Percentiles rank a stretch among this genome's conserved stretches.
phyloP scores from a whole-genome alignment of 129 eudicot genomes.

The Calendula officinalis region DNA sequence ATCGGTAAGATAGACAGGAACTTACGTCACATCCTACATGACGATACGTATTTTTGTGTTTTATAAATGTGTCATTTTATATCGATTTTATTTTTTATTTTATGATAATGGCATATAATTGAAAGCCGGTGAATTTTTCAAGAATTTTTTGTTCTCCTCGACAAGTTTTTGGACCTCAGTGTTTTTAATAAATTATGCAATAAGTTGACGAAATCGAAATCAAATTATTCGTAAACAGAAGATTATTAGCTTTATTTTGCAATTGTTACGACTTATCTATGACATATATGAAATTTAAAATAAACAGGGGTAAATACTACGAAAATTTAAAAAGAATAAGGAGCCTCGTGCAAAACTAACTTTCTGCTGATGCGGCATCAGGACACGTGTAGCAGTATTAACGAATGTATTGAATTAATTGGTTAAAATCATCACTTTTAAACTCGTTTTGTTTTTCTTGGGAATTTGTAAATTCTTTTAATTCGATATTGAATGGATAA shows the following conservation, averaged over 20 bases:
- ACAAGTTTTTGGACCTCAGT: too few species aligned
- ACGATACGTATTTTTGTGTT: background rate
- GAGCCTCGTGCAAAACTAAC: background rate
- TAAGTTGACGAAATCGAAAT: too few species aligned
- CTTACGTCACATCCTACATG: background rate
- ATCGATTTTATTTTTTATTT: background rate
- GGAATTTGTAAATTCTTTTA: background rate
- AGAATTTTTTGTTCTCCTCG: too few species aligned
- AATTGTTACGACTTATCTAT: too few species aligned
- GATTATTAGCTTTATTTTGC: too few species aligned
- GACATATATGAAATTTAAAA: background rate
- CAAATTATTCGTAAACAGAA: too few species aligned
- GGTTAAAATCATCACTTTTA: conserved; percentile 5
- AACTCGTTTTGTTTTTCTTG: background rate
- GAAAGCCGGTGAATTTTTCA: too few species aligned
- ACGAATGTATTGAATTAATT: background rate
- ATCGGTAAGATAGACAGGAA: background rate
- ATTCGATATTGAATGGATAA: background rate
- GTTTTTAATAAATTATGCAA: too few species aligned
- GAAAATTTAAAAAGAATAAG: background rate
- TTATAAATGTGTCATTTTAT: background rate
- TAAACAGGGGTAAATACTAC: background rate
- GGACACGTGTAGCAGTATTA: conserved; percentile 2
- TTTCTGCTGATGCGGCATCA: conserved; percentile 17
- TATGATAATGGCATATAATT: background rate